Evolutionary conservation across 345 rosid genomes (phyloP), one percentile per base, ranked within the genome.

Genomic region (Eucalyptus fibrosa): DNA sequence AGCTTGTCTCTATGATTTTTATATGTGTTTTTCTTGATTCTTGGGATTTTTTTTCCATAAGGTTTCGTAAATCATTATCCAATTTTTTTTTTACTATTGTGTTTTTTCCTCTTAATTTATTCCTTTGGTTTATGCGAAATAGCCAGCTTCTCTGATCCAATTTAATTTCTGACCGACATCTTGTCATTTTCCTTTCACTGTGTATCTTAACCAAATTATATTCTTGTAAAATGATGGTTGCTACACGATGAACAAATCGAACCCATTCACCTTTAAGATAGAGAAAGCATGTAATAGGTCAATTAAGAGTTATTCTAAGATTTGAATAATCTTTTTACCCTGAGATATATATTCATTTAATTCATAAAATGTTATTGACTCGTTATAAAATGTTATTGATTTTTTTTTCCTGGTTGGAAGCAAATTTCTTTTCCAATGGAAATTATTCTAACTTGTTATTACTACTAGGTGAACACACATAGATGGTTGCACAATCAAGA

Each of bases 341-440:
- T 30, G 72, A 14, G 4, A 62, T 14, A 62, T 13, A 30, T 62
- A 13, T 13, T 28, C 30, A 59, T 30, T 62, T 62, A 62, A 62
- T 62, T 62, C 18, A 62, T 62, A 62, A 28, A 60, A 60, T 60
- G 32, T 28, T 60, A 60, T 28, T 28, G 67, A 28, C 32, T 60
- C 1, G 4, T 60, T 60, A 26, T 60, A 60, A 12, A 12, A 60
- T 60, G 34, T 28, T 62, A 50, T 50, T 50, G 12, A 55, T 34
- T 8, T 62, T 30, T 30, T 28, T 6, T 14, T 0, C 3, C 0
- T 4, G 34, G 72, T 30, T 62, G 1, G 5, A 6, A 62, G 72
- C 18, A 62, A 62, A 30, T 30, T 62, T 30, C 34, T 62, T 62
- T 62, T 62, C 34, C n/a, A 11, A 59, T 11, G 15, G 65, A 26